phyloP scores from a whole-genome alignment of 2,329 filamentous ascomycete species.

The Sarocladium brachiariae region DNA sequence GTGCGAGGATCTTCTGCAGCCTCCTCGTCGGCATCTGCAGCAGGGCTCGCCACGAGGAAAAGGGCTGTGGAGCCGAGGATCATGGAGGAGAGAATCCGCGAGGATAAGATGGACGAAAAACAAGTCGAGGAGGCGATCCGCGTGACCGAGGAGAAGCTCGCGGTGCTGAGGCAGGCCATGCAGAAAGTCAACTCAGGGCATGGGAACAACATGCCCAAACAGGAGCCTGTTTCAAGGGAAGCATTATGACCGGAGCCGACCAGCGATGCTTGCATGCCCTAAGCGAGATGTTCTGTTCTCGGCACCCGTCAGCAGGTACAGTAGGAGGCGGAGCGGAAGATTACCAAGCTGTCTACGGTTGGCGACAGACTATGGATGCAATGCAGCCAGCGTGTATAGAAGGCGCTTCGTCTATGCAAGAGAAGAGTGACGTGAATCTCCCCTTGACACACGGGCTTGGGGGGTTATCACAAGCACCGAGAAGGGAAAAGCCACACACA shows the following conservation, averaged over 20 bases:
- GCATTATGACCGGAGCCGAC: background rate
- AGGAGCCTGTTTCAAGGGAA: constrained; percentile 1
- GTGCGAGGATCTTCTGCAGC: background rate
- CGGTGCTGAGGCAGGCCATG: constrained; percentile 65
- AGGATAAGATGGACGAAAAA: constrained; percentile 59
- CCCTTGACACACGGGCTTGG: background rate
- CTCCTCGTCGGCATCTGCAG: constrained; percentile 1
- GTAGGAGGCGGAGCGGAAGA: too few species aligned
- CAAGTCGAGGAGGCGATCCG: constrained; percentile 75
- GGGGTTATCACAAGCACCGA: background rate
- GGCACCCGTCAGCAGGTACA: too few species aligned
- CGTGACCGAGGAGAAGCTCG: constrained; percentile 79
- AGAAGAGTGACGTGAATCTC: too few species aligned
- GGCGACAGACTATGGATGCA: too few species aligned
- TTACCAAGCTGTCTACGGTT: too few species aligned
- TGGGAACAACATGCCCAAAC: background rate
- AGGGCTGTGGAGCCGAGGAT: constrained; percentile 44
- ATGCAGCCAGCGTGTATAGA: too few species aligned
- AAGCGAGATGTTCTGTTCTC: too few species aligned
- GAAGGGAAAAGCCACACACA: background rate
- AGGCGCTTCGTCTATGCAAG: too few species aligned
- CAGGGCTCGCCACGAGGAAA: constrained; percentile 24
- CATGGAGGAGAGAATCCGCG: constrained; percentile 51
- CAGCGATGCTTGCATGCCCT: too few species aligned
- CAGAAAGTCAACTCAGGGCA: constrained; percentile 36